Base-by-base conservation (phyloP, 2,329 filamentous ascomycete species). In the Juglanconis sp. region DNA sequence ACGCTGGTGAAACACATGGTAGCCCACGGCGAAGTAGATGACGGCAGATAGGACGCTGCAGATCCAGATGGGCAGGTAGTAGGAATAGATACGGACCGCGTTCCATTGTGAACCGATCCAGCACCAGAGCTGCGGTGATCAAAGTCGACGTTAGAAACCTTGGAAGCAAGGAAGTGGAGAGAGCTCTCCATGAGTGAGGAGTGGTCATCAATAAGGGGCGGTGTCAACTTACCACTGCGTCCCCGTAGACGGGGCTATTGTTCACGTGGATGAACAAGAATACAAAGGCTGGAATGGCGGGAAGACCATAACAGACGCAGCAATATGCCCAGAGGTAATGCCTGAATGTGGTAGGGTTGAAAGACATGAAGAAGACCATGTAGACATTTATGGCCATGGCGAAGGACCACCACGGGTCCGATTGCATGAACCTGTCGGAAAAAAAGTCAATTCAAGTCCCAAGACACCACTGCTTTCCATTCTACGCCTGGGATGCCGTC, bases 341-440 rank as follows among this genome's bases (percentile, higher is more conserved):
- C n/a, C 83, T 81, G 68, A 92, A 92, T 55, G 89, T 87, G 7
- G 87, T 87, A 0, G 83, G 82, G 51, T 78, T 84, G 52, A 80
- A 79, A n/a, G 81, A 77, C 65, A 81, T 81, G 72, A 85, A 86
- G 70, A 86, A 86, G 61, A 86, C 83, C 55, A 93, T 80, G 67
- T 89, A 90, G 63, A 94, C 90, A 68, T 94, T 95, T 69, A 88
- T 79, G 3, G 90, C 89, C 90, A 95, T 94, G 64, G 88, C 88
- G 57, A 92, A 83, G 0, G 89, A 90, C 89, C 87, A 92, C 75
- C 89, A 82, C 0, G 87, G 86, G 72, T 91, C 88, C 5, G 87
- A 88, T 65, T 89, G 87, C 84, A 90, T 89, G 72, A 91, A 92
- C 85, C 87, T 91, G 64, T 9, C 10, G n/a, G 24, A 2, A 24